Conservation (phyloP, 345 rosid genomes). For the Syzygium grande region DNA sequence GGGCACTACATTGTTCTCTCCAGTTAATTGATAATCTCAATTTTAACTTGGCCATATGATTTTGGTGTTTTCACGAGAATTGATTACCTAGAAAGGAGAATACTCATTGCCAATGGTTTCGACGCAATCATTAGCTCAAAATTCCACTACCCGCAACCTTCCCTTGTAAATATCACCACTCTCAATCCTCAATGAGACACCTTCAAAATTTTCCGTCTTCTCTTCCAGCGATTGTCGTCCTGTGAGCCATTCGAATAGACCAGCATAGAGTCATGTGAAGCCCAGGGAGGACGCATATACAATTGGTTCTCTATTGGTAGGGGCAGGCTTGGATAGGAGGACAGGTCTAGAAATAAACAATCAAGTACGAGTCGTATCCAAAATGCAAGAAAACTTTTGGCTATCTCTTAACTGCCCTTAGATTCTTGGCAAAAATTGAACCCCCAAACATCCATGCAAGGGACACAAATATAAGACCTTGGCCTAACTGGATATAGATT, state of each 20-base stretch:
- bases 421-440: background rate
- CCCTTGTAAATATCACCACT: background rate
- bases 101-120: background rate
- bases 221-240: background rate
- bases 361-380: background rate
- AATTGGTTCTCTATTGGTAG: background rate
- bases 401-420: background rate
- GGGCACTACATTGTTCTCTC: background rate
- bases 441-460: background rate
- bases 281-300: background rate
- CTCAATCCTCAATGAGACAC: background rate
- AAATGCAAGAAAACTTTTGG: background rate
- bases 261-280: background rate
- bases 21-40: background rate
- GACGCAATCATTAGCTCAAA: background rate
- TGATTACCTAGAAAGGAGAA: background rate
- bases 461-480: background rate
- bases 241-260: accelerated
- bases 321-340: background rate
- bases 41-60: background rate
- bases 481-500: background rate
- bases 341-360: background rate
- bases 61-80: background rate
- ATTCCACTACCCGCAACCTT: background rate
- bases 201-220: background rate